Evolutionary conservation across 371 early-diverging fungal genomes (phyloP).

Genomic region (Apophysomyces variabilis): DNA sequence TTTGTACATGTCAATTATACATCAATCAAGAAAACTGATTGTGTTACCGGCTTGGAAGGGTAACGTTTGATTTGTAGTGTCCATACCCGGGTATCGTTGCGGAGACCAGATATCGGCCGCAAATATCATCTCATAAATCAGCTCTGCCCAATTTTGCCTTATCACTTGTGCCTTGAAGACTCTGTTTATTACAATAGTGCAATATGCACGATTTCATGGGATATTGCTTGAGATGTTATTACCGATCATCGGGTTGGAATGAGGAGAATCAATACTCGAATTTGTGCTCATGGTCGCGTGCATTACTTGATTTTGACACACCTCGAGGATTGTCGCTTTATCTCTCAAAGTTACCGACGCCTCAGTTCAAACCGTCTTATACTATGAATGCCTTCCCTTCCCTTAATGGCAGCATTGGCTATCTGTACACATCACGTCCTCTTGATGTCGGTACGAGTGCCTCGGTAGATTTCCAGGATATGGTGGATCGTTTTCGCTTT

Average conservation of each 20-base stretch:
- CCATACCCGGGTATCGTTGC: no score
- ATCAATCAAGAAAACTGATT: no score
- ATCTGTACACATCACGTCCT: slow-evolving; percentile 77
- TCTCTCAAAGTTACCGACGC: slow-evolving; percentile 75
- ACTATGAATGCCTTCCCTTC: slow-evolving; percentile 72
- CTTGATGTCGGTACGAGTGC: slow-evolving; percentile 68
- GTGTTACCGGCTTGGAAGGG: no score
- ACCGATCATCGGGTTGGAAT: slow-evolving; percentile 77
- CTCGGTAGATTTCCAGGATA: slow-evolving; percentile 60
- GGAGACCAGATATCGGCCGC: no score
- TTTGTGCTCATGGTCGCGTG: slow-evolving; percentile 73
- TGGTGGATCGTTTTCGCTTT: slow-evolving; percentile 63
- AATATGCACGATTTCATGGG: slow-evolving; percentile 85
- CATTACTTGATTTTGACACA: slow-evolving; percentile 77
- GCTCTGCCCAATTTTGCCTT: not conserved
- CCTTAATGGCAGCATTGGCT: slow-evolving; percentile 79
- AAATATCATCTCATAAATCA: no score
- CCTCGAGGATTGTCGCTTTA: slow-evolving; percentile 75
- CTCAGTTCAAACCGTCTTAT: slow-evolving; percentile 77
- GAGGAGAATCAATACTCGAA: slow-evolving; percentile 81
- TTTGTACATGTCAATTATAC: no score
- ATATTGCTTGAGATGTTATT: slow-evolving; percentile 78
- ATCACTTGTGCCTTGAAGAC: not conserved
- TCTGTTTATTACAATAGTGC: slow-evolving; percentile 1
- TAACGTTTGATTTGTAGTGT: no score